Evolutionary conservation across 805 yeast genomes (phyloP).

Genomic region (Tetrapisispora nanseiensis): DNA sequence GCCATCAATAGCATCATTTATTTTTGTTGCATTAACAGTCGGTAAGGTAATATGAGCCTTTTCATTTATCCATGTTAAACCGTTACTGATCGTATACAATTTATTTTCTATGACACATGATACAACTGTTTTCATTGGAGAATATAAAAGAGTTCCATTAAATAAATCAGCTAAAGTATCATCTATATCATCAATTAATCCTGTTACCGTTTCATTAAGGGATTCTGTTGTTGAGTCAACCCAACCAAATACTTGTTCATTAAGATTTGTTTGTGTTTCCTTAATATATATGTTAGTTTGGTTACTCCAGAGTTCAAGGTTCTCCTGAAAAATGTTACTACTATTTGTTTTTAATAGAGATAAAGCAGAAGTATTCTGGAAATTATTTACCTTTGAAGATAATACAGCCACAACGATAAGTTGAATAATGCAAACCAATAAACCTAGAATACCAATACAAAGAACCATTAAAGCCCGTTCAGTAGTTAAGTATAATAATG

Average conservation of each 20-base stretch:
- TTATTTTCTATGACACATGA: constrained; percentile 76
- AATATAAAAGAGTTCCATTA: constrained; percentile 55
- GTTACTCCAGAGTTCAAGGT: constrained; percentile 40
- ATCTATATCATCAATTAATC: constrained; percentile 52
- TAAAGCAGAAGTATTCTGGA: background rate
- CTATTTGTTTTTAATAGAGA: constrained; percentile 1
- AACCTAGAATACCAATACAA: constrained; percentile 47
- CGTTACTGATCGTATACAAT: constrained; percentile 52
- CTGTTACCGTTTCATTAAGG: constrained; percentile 50
- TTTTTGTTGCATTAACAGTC: constrained; percentile 30
- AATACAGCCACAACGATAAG: constrained; percentile 33
- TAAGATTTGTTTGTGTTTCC: constrained; percentile 42
- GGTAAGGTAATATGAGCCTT: constrained; percentile 55
- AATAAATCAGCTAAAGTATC: constrained; percentile 49
- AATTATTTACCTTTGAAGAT: constrained; percentile 4
- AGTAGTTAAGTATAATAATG: constrained; percentile 39
- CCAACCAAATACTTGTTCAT: constrained; percentile 59
- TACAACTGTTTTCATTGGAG: constrained; percentile 56
- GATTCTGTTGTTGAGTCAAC: constrained; percentile 46
- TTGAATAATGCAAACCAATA: constrained; percentile 47
- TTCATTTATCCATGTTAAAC: constrained; percentile 68
- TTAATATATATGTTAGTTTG: constrained; percentile 47
- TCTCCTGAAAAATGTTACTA: constrained; percentile 20
- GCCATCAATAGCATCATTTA: constrained; percentile 9
- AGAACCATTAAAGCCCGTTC: constrained; percentile 42